These are phyloP conservation scores for Colletotrichum eremochloae DNA, from an alignment of 2,329 filamentous ascomycete species.

Conservation along the genomic window DNA sequence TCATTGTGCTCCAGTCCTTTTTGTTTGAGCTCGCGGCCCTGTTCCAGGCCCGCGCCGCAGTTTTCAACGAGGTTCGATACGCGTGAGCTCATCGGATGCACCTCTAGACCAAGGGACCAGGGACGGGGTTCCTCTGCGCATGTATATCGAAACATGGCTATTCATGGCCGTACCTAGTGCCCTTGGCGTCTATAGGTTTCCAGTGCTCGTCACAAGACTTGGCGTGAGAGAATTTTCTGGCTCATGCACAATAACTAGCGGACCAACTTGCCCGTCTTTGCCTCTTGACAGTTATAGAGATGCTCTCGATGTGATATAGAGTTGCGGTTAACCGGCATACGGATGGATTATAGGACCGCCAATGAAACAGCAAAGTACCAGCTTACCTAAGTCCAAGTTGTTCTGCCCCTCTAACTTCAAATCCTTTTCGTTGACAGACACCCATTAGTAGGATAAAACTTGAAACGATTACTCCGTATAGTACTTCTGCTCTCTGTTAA, in stretches of 20 bases:
- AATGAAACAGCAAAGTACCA: no score
- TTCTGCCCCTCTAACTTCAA: no score
- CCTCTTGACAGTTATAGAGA: background rate
- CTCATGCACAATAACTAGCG: background rate
- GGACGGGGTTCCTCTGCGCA: background rate
- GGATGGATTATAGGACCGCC: no score
- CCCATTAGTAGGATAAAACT: no score
- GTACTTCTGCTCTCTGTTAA: no score
- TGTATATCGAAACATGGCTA: constrained; percentile 14
- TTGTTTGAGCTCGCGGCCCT: constrained; percentile 81
- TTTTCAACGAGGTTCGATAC: constrained; percentile 83
- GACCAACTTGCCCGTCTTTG: background rate
- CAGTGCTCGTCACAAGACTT: constrained; percentile 5
- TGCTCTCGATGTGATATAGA: background rate
- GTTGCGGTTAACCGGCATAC: no score
- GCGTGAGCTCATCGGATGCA: constrained; percentile 47
- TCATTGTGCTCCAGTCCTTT: constrained; percentile 84
- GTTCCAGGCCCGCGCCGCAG: constrained; percentile 78
- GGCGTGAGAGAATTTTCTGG: background rate
- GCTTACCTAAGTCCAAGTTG: no score
- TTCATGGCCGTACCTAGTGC: constrained; percentile 25
- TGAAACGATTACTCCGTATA: no score
- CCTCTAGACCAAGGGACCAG: background rate
- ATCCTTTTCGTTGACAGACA: no score
- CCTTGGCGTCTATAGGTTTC: background rate